Evolutionary conservation across 2,329 filamentous ascomycete species (phyloP).

Genomic region (Cladosporium sp.): DNA sequence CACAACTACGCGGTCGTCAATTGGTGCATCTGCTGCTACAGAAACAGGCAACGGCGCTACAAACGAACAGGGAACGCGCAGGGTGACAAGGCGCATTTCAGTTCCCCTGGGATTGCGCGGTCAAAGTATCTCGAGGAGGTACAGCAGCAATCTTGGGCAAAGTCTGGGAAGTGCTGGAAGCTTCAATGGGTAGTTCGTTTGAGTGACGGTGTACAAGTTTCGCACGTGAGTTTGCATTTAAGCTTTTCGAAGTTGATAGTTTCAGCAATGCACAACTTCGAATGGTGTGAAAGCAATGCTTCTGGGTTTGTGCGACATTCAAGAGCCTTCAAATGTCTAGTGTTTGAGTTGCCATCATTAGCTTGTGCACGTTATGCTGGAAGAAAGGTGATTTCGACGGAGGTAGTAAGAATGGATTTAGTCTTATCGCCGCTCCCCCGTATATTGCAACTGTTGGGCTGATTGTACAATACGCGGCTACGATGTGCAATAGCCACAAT

Average conservation of each 20-base stretch:
- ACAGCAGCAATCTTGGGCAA: conserved; percentile 49
- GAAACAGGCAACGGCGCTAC: conserved; percentile 23
- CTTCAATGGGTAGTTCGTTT: conserved; percentile 19
- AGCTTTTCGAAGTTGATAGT: not conserved
- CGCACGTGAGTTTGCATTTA: not conserved
- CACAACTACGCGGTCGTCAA: conserved; percentile 33
- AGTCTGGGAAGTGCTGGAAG: conserved; percentile 36
- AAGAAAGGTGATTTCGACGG: not conserved
- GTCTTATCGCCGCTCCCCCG: not conserved
- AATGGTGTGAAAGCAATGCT: not conserved
- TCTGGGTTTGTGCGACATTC: not conserved
- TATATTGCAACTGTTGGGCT: not conserved
- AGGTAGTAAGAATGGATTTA: not conserved
- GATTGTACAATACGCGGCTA: not conserved
- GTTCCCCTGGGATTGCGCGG: conserved; percentile 49
- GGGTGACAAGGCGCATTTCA: conserved; percentile 42
- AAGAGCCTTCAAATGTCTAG: not conserved
- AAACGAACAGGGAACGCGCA: conserved; percentile 20
- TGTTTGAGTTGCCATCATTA: too few species aligned
- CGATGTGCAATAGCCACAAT: not conserved
- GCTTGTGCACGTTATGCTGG: not conserved
- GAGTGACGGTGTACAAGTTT: not conserved
- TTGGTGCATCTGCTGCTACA: conserved; percentile 27
- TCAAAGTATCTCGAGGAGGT: conserved; percentile 43
- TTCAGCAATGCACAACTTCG: not conserved